phyloP scores from a whole-genome alignment of 768 basidiomycete species.

The Lenzites betulinus region DNA sequence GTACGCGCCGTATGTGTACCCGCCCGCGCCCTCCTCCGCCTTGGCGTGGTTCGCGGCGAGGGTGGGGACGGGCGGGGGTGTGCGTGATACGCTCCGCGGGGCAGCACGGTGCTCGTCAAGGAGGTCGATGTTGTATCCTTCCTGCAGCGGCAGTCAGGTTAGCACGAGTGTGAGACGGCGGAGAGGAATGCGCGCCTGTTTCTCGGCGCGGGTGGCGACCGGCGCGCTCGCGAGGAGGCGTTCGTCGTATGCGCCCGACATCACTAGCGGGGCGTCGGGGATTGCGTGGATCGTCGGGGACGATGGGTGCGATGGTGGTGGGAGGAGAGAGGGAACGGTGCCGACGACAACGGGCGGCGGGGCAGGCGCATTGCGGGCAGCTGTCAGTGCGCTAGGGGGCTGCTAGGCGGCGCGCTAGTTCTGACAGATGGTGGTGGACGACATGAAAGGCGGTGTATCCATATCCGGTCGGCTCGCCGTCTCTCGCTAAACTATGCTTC shows the following conservation, averaged over 20 bases:
- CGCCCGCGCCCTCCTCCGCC: slow-evolving; percentile 13
- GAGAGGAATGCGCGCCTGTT: slow-evolving; percentile 28
- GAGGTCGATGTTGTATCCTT: slow-evolving; percentile 56
- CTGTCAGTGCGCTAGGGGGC: background rate
- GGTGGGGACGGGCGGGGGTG: slow-evolving; percentile 16
- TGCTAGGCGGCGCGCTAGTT: slow-evolving; percentile 5
- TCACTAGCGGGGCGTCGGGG: slow-evolving; percentile 2
- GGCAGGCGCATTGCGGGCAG: background rate
- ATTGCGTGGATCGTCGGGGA: background rate
- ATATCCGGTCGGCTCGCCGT: background rate
- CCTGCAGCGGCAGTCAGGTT: slow-evolving; percentile 34
- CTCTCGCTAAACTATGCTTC: too few species aligned
- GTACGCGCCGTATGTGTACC: slow-evolving; percentile 20
- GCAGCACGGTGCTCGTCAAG: slow-evolving; percentile 25
- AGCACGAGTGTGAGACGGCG: background rate
- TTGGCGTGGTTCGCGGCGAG: slow-evolving; percentile 28
- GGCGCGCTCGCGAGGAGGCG: slow-evolving; percentile 33
- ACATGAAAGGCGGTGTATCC: slow-evolving; percentile 2
- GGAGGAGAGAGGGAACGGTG: background rate
- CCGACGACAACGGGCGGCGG: background rate
- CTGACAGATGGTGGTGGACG: slow-evolving; percentile 13
- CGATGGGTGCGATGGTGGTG: background rate
- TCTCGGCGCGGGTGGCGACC: slow-evolving; percentile 33
- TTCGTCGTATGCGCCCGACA: slow-evolving; percentile 32
- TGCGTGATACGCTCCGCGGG: slow-evolving; percentile 24